These are phyloP conservation scores for Liquidambar formosana DNA, from an alignment of 164 flowering plant genomes.

Conservation along the genomic window DNA sequence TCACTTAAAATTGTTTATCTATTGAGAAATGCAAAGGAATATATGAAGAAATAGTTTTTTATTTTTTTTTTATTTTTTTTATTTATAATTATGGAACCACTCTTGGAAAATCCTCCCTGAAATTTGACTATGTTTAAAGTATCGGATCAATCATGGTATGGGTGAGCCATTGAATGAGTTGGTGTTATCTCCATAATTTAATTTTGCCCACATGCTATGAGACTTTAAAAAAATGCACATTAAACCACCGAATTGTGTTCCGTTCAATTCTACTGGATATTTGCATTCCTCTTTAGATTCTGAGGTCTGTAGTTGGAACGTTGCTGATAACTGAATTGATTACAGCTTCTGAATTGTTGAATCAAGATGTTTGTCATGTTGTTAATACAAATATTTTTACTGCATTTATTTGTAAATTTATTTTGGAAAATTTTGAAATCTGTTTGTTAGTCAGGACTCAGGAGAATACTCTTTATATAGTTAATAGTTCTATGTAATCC, in stretches of 20 bases:
- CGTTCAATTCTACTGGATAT: background rate
- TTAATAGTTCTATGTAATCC: background rate
- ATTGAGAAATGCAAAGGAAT: too few relatives aligned
- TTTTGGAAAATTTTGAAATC: background rate
- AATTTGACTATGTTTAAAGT: too few relatives aligned
- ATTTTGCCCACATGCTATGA: too few relatives aligned
- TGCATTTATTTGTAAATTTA: background rate
- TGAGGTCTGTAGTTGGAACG: background rate
- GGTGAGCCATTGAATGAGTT: too few relatives aligned
- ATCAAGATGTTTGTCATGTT: background rate
- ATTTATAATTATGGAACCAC: too few relatives aligned
- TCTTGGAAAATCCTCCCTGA: too few relatives aligned
- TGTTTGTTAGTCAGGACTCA: background rate
- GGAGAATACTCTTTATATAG: background rate
- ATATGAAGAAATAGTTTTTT: too few relatives aligned
- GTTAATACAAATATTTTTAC: background rate
- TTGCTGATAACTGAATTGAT: background rate
- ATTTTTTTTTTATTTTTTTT: too few relatives aligned
- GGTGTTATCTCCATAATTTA: too few relatives aligned
- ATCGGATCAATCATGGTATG: too few relatives aligned
- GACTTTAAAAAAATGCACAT: background rate
- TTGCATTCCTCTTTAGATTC: background rate
- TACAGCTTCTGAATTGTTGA: too few relatives aligned
- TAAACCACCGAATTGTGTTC: background rate
- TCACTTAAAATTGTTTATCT: too few relatives aligned